Evolutionary conservation across 306 rosid species (phyloP).

Genomic region (Quercus mongolica): DNA sequence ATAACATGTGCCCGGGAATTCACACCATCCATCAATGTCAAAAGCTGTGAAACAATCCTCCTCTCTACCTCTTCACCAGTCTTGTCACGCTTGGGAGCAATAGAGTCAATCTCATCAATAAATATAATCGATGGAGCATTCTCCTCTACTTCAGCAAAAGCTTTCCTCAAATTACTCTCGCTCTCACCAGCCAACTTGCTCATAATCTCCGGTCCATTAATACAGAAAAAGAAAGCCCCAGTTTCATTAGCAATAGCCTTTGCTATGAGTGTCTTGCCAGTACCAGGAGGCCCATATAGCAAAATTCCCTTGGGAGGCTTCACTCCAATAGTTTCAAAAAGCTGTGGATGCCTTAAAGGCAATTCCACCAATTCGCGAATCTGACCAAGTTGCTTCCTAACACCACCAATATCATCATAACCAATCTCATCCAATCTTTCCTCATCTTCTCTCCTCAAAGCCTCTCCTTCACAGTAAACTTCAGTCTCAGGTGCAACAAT

Average conservation of each 20-base stretch:
- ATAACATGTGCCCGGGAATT: slow-evolving; percentile 22
- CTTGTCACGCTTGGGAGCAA: slow-evolving; percentile 23
- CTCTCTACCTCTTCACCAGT: slow-evolving; percentile 13
- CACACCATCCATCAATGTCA: slow-evolving; percentile 24
- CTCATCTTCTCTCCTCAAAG: slow-evolving; percentile 22
- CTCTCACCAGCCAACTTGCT: slow-evolving; percentile 19
- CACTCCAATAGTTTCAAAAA: slow-evolving; percentile 17
- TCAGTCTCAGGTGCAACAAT: slow-evolving; percentile 25
- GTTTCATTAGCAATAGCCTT: slow-evolving; percentile 36
- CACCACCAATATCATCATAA: slow-evolving; percentile 23
- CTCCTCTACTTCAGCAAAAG: slow-evolving; percentile 14
- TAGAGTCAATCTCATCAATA: slow-evolving; percentile 3
- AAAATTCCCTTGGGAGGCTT: slow-evolving; percentile 37
- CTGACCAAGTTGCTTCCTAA: slow-evolving; percentile 19
- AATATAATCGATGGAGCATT: no score
- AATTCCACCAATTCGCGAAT: slow-evolving; percentile 21
- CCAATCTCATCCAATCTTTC: slow-evolving; percentile 19
- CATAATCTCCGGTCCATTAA: slow-evolving; percentile 20
- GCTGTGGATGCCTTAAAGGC: slow-evolving; percentile 21
- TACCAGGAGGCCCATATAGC: slow-evolving; percentile 40
- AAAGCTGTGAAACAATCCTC: slow-evolving; percentile 18
- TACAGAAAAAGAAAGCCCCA: slow-evolving; percentile 13
- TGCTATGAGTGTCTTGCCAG: slow-evolving; percentile 37
- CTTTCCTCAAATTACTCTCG: slow-evolving; percentile 22
- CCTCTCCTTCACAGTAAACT: slow-evolving; percentile 17